These are phyloP conservation scores for Alternaria incomplexa DNA, from an alignment of 2,329 filamentous ascomycete species.

Conservation along the genomic window DNA sequence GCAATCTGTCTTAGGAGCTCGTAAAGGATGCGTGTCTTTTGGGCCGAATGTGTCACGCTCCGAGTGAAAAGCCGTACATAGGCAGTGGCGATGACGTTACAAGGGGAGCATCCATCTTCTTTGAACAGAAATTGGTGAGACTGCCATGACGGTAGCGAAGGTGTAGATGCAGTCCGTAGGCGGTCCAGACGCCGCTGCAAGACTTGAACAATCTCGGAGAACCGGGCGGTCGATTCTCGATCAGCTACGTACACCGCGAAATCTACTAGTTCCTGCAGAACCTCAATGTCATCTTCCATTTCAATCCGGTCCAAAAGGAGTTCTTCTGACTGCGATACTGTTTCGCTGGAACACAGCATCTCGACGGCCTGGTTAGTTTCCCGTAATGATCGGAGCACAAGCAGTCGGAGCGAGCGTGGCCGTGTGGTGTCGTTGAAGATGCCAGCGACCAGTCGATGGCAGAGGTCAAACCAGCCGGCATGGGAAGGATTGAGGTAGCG, in stretches of 20 bases:
- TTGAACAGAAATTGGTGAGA: constrained; percentile 20
- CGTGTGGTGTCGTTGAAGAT: constrained; percentile 69
- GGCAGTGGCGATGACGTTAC: constrained; percentile 73
- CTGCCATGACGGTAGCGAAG: constrained; percentile 22
- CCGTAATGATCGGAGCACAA: constrained; percentile 65
- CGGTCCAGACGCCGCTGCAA: constrained; percentile 48
- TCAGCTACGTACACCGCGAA: constrained; percentile 70
- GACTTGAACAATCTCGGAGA: constrained; percentile 55
- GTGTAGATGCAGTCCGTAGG: constrained; percentile 22
- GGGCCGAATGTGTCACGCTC: constrained; percentile 69
- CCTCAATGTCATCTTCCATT: constrained; percentile 67
- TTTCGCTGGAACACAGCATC: constrained; percentile 64
- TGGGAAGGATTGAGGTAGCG: constrained; percentile 76
- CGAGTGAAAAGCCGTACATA: constrained; percentile 79
- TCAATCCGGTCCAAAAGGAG: constrained; percentile 67
- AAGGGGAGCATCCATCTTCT: constrained; percentile 56
- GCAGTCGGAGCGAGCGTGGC: constrained; percentile 66
- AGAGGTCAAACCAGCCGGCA: constrained; percentile 69
- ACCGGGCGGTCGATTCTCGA: constrained; percentile 64
- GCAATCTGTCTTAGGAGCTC: constrained; percentile 45
- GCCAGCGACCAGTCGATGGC: constrained; percentile 64
- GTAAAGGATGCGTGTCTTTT: constrained; percentile 63
- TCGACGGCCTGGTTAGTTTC: constrained; percentile 58
- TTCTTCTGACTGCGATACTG: constrained; percentile 65
- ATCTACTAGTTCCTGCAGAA: constrained; percentile 69